A percentile compares a stretch with the other conserved stretches of the same genome.
Conservation (phyloP, 345 rosid species). For the Ceriops tagal region DNA sequence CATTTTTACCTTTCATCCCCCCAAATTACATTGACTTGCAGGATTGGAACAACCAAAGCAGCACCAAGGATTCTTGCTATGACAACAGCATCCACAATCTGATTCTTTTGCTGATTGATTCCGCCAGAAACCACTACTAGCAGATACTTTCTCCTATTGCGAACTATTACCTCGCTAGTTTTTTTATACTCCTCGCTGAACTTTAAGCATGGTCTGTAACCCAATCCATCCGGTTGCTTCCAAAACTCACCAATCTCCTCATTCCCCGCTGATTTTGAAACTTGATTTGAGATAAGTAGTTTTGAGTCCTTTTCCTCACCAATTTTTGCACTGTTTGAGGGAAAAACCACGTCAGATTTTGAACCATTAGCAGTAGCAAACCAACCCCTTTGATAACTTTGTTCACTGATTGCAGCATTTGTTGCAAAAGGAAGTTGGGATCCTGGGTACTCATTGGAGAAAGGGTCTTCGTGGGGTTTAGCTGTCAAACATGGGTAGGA, state of each 20-base stretch:
- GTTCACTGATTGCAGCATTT: constrained; percentile 15
- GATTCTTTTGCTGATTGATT: constrained; percentile 97
- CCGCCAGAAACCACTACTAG: constrained; percentile 94
- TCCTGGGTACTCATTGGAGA: constrained; percentile 18
- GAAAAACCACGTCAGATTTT: constrained; percentile 16
- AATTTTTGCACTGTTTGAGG: not conserved
- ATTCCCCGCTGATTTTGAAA: constrained; percentile 8
- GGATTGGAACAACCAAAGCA: constrained; percentile 83
- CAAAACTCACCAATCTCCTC: constrained; percentile 55
- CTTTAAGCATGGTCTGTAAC: constrained; percentile 70
- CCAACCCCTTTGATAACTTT: not conserved
- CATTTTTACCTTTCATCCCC: constrained; percentile 82
- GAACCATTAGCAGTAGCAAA: constrained; percentile 6
- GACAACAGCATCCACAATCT: constrained; percentile 96
- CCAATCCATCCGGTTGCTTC: constrained; percentile 95
- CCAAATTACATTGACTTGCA: constrained; percentile 98
- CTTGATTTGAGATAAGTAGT: constrained; percentile 3
- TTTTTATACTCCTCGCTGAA: constrained; percentile 54
- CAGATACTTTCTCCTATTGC: constrained; percentile 57
- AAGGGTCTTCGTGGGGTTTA: constrained; percentile 20
- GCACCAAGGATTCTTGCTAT: constrained; percentile 95
- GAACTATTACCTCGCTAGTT: constrained; percentile 38
- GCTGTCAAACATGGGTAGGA: constrained; percentile 48
- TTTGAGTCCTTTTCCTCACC: not conserved
- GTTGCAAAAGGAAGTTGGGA: constrained; percentile 26